A percentile compares a stretch with the other conserved stretches of the same genome.
These are phyloP conservation scores for Dictyostelium intermedium DNA, from an alignment of 78 protist genomes.

Conservation along the genomic window DNA sequence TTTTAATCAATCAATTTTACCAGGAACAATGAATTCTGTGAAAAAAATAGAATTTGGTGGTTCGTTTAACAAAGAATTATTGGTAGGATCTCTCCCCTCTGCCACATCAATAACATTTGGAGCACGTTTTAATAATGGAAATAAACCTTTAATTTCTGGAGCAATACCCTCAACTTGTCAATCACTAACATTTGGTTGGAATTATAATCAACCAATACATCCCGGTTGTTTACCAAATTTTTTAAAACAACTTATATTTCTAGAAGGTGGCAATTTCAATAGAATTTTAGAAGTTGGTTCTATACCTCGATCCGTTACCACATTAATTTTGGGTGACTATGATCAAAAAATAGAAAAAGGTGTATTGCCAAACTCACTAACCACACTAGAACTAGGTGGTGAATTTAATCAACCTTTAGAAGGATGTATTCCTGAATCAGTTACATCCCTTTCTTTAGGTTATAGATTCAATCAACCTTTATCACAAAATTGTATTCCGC, in stretches of 20 bases:
- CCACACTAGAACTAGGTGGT: background rate
- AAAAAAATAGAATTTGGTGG: background rate
- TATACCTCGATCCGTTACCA: background rate
- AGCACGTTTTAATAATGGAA: background rate
- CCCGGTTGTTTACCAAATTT: background rate
- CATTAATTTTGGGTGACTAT: background rate
- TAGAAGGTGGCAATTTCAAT: background rate
- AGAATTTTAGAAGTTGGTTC: background rate
- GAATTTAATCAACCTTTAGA: constrained; percentile 17
- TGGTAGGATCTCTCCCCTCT: background rate
- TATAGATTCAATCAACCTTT: constrained; percentile 2
- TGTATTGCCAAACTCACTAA: background rate
- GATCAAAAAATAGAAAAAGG: background rate
- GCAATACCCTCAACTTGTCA: background rate
- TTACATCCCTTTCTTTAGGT: background rate
- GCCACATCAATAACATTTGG: background rate
- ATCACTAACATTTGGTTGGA: background rate
- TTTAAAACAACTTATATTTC: background rate
- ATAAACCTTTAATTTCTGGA: background rate
- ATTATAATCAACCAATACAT: background rate
- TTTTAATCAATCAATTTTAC: background rate
- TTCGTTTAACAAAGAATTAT: background rate
- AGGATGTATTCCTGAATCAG: background rate
- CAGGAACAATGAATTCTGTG: background rate
- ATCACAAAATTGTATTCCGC: background rate